Base-by-base conservation (phyloP, 805 yeast species). In the Naumovozyma baii region DNA sequence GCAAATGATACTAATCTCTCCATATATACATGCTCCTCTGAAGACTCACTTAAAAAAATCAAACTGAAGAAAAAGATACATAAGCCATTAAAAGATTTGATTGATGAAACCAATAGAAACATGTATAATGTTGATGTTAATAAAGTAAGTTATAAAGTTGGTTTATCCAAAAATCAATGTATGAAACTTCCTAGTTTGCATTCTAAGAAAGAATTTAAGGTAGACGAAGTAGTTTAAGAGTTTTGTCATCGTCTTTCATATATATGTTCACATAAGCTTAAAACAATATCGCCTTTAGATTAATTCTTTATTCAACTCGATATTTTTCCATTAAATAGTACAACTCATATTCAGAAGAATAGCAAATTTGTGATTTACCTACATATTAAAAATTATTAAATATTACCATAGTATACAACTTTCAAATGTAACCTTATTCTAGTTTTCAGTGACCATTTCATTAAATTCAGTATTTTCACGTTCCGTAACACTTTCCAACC, bases 401-500 rank as follows among this genome's bases (percentile, higher is more conserved):
- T n/a, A n/a, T n/a, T n/a, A n/a, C n/a, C n/a, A n/a, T n/a, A n/a
- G n/a, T n/a, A n/a, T n/a, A n/a, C n/a, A n/a, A n/a, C n/a, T n/a
- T n/a, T n/a, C n/a, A n/a, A n/a, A n/a, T n/a, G n/a, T n/a, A n/a
- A n/a, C n/a, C 16, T 18, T 30, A 35, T 36, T 33, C 39, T 38
- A 38, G 12, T 31, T 39, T 12, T 35, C 31, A 18, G 36, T 43
- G 17, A 36, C 42, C 10, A 36, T 40, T 4, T 31, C 38, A 20
- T 20, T 10, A 22, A 22, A 10, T 10, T 22, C 29, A 18, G 32
- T 41, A 19, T 29, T 35, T 16, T 40, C 39, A 28, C 37, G 45
- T 13, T 40, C 42, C 14, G 34, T 14, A 16, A 39, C 28, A 14
- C 43, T 36, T 22, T 51, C 63, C 16, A 67, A 37, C 0, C 77